Percentiles rank a stretch among this genome's conserved stretches.
These are phyloP conservation scores for Brassica nigra DNA, from an alignment of 345 rosid species.

Conservation along the genomic window DNA sequence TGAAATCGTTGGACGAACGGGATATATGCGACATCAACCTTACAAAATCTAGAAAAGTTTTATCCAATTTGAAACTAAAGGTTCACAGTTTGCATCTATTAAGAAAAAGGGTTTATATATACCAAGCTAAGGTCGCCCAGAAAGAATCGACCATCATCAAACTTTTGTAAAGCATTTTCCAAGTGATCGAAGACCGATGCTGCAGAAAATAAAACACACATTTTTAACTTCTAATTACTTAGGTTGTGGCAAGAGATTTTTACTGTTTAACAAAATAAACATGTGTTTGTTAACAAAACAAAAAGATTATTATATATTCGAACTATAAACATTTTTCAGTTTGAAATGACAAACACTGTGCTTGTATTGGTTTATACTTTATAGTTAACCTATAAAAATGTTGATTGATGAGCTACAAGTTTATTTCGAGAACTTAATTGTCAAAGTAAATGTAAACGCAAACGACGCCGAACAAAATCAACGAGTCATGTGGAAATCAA, in stretches of 20 bases:
- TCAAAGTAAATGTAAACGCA: neutral
- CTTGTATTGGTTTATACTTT: neutral
- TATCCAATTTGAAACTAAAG: neutral
- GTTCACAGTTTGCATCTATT: neutral
- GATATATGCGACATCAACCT: conserved; percentile 81
- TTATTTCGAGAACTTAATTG: neutral
- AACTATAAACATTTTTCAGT: neutral
- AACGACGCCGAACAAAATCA: neutral
- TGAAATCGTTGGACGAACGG: conserved; percentile 69
- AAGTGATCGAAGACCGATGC: conserved; percentile 66
- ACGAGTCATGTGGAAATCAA: neutral
- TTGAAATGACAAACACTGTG: neutral
- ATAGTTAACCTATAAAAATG: neutral
- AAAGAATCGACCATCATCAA: conserved; percentile 83
- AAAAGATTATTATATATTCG: neutral
- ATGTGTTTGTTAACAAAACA: neutral
- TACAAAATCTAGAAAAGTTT: neutral
- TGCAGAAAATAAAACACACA: conserved; percentile 30
- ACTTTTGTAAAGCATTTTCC: conserved; percentile 68
- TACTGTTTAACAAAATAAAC: neutral
- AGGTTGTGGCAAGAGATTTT: neutral
- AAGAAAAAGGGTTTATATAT: conserved; percentile 13
- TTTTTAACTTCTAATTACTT: conserved; percentile 1
- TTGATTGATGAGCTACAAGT: neutral
- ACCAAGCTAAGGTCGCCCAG: conserved; percentile 83